Evolutionary conservation across 768 basidiomycete genomes (phyloP), one percentile per base, ranked within the genome.

Genomic region (Leccinum sublutescens): DNA sequence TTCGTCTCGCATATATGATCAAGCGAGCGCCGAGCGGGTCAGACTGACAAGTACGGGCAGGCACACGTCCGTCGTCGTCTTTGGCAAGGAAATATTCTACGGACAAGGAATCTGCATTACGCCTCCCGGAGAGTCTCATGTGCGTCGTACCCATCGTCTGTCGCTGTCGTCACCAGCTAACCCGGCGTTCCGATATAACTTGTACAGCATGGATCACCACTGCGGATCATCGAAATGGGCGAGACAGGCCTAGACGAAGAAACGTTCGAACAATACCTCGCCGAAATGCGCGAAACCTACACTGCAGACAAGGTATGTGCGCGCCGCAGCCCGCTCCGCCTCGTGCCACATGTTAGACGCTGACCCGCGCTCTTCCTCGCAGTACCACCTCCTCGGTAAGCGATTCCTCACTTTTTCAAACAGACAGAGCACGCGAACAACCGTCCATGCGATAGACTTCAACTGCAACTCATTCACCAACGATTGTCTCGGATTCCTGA

Each of bases 401-500:
- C 53, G 6, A 50, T 23, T 14, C 19, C 19, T 3, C 25, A 36
- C 7, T 19, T 48, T 7, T 8, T 15, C 11, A 8, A 15, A 11
- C 10, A 19, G n/a, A 43, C n/a, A 19, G n/a, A 43, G 40, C 40
- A 43, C 10, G 10, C n/a, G 47, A 60, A 17, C 29, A 29, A 29
- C 47, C 25, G n/a, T 43, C 12, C 12, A 11, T 50, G 11, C 11
- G 45, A 54, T 62, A 88, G 93, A 96, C 47, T 95, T 95, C 64
- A 97, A 97, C 67, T 97, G 95, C 74, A 98, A 98, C 72, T 89
- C 91, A 2, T 98, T 98, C 64, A 95, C 93, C 2, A 92, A 88
- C 59, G 93, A 96, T 63, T 86, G 86, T 58, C 76, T 93, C 34
- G 93, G 89, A 2, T 95, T 97, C 68, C 74, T 98, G 51, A 96